A percentile compares a stretch with the other conserved stretches of the same genome.
These are phyloP conservation scores for Cyanidiococcus yangmingshanensis DNA, from an alignment of 23 red algal genomes.

Conservation along the genomic window DNA sequence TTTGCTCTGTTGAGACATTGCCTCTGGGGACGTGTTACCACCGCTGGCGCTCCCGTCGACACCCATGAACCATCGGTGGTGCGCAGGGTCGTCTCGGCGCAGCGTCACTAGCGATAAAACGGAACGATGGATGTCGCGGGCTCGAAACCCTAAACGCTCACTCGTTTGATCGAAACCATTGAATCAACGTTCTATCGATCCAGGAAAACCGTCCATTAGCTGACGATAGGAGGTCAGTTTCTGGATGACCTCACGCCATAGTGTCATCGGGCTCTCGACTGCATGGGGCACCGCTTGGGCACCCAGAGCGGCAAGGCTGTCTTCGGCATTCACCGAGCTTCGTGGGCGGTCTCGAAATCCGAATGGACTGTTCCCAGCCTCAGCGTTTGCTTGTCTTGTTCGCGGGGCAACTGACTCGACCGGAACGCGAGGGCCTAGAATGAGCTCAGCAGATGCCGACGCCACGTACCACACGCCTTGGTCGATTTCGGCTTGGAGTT, in stretches of 20 bases:
- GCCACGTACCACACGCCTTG: conserved; percentile 35
- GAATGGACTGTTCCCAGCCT: background rate
- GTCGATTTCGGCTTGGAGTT: conserved; percentile 42
- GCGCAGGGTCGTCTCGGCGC: too few species aligned
- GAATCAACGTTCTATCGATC: background rate
- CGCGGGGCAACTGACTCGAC: background rate
- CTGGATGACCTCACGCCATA: conserved; percentile 9
- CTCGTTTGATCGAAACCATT: too few species aligned
- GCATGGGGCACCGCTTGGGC: background rate
- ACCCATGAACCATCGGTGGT: too few species aligned
- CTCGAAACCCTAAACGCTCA: too few species aligned
- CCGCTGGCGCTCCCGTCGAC: too few species aligned
- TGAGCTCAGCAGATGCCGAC: conserved; percentile 7
- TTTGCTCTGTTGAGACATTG: too few species aligned
- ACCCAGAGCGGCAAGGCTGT: background rate
- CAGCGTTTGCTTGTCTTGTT: background rate
- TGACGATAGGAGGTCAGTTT: background rate
- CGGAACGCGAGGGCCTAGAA: background rate
- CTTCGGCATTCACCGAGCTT: background rate
- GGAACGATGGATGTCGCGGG: too few species aligned
- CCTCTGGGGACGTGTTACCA: too few species aligned
- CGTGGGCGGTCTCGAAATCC: background rate
- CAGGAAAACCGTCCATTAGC: background rate
- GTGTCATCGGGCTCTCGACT: background rate
- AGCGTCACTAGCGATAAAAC: too few species aligned